phyloP scores from a whole-genome alignment of 1,139 yeast species.

The Yarrowia galli region DNA sequence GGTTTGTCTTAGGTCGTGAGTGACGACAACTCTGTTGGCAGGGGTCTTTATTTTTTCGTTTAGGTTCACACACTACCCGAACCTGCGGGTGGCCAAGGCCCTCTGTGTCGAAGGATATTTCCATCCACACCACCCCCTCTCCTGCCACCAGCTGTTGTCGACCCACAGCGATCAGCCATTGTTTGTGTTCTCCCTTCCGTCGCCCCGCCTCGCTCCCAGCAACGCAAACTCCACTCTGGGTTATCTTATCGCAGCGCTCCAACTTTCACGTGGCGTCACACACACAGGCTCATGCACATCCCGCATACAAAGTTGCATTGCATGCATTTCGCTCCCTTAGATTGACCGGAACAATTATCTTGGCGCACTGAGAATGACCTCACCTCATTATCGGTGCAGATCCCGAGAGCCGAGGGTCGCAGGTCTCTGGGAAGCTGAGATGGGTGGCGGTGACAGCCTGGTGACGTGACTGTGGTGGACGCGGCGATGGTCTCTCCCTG shows the following conservation, averaged over 20 bases:
- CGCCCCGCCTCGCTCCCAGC: conserved; percentile 5
- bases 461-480: not conserved
- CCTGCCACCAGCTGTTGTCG: not conserved
- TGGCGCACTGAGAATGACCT: conserved; percentile 37
- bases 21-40: conserved; percentile 36
- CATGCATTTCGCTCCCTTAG: conserved; percentile 38
- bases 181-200: not conserved
- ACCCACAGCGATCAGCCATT: not conserved
- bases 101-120: not conserved
- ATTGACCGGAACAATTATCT: conserved; percentile 35
- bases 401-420: conserved; percentile 38
- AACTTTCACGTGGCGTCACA: conserved; percentile 39
- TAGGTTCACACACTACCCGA: conserved; percentile 14
- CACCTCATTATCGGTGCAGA: conserved; percentile 38
- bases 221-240: conserved; percentile 23
- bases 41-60: conserved; percentile 30
- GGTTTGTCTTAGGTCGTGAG: conserved; percentile 29
- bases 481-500: not conserved
- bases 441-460: not conserved
- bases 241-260: conserved; percentile 33
- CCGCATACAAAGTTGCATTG: conserved; percentile 27
- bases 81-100: conserved; percentile 8
- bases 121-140: no score
- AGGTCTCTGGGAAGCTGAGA: not conserved
- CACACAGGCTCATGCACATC: conserved; percentile 27